A percentile compares a stretch with the other conserved stretches of the same genome.
These are phyloP conservation scores for Mycosphaerella arachidis DNA, from an alignment of 2,329 filamentous ascomycete species.

Conservation along the genomic window DNA sequence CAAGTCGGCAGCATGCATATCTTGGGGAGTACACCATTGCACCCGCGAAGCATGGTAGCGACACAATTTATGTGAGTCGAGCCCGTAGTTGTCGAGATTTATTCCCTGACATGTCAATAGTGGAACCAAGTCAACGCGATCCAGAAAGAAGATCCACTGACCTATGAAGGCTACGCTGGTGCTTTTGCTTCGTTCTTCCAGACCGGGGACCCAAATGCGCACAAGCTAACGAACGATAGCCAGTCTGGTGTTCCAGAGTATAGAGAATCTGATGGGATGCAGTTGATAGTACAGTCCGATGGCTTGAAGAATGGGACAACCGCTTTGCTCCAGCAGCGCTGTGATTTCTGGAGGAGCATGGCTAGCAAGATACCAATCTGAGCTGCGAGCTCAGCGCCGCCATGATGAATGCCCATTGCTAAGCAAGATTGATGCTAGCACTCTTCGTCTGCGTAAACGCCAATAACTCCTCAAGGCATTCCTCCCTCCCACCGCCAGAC, in stretches of 20 bases:
- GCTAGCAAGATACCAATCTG: conserved; percentile 45
- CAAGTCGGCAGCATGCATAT: conserved; percentile 43
- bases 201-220: conserved; percentile 54
- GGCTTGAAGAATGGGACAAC: conserved; percentile 44
- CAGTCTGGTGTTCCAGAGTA: conserved; percentile 46
- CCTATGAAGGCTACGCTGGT: conserved; percentile 55
- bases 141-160: conserved; percentile 50
- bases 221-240: conserved; percentile 49
- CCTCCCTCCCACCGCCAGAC: too few species aligned
- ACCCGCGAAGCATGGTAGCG: conserved; percentile 56
- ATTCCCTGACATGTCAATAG: conserved; percentile 24
- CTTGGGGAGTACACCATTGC: conserved; percentile 57
- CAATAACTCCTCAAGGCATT: too few species aligned
- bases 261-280: conserved; percentile 33
- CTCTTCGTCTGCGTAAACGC: too few species aligned
- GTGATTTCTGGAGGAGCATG: conserved; percentile 51
- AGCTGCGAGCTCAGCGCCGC: background rate
- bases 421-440: too few species aligned
- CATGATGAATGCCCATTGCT: background rate
- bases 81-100: background rate
- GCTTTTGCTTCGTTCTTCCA: conserved; percentile 59
- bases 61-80: conserved; percentile 45
- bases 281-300: conserved; percentile 49
- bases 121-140: conserved; percentile 55
- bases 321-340: conserved; percentile 43